Percentiles rank a stretch among this genome's conserved stretches.
Evolutionary conservation across 2,329 filamentous ascomycete genomes (phyloP).

Genomic region (Aureobasidium leucospermi): DNA sequence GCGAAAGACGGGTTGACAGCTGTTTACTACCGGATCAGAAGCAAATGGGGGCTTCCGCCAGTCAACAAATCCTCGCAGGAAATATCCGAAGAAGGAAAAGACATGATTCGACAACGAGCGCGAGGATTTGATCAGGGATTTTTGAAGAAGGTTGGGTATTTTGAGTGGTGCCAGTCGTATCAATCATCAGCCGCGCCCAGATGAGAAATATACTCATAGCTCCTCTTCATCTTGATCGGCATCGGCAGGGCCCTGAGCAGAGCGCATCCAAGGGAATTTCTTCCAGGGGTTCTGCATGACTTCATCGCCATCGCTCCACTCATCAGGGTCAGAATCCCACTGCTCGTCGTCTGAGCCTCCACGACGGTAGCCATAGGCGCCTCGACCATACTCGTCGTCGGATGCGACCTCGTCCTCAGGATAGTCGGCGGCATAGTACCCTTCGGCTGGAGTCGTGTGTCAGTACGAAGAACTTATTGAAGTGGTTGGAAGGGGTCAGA

Average conservation of each 20-base stretch:
- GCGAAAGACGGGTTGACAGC: slow-evolving; percentile 27
- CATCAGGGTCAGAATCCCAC: slow-evolving; percentile 26
- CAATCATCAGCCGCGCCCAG: neutral
- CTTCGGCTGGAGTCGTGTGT: slow-evolving; percentile 47
- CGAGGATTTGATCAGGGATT: slow-evolving; percentile 24
- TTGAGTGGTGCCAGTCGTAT: slow-evolving; percentile 14
- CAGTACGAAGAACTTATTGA: neutral
- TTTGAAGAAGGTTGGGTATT: slow-evolving; percentile 24
- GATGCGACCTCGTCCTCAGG: slow-evolving; percentile 71
- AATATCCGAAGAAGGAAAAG: slow-evolving; percentile 21
- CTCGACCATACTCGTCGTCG: slow-evolving; percentile 55
- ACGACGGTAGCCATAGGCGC: slow-evolving; percentile 34
- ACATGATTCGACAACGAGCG: slow-evolving; percentile 22
- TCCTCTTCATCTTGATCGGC: slow-evolving; percentile 12
- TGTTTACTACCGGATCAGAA: slow-evolving; percentile 28
- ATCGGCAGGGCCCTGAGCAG: neutral
- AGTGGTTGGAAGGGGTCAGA: slow-evolving; percentile 22
- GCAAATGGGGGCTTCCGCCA: slow-evolving; percentile 26
- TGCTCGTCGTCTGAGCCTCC: slow-evolving; percentile 35
- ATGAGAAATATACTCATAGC: neutral
- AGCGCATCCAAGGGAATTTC: slow-evolving; percentile 18
- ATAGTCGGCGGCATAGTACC: slow-evolving; percentile 73
- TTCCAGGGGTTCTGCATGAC: slow-evolving; percentile 26
- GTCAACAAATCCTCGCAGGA: slow-evolving; percentile 26
- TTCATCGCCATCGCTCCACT: slow-evolving; percentile 22